Base-by-base conservation (phyloP, 2,329 filamentous ascomycete genomes). In the Fusarium buharicum region DNA sequence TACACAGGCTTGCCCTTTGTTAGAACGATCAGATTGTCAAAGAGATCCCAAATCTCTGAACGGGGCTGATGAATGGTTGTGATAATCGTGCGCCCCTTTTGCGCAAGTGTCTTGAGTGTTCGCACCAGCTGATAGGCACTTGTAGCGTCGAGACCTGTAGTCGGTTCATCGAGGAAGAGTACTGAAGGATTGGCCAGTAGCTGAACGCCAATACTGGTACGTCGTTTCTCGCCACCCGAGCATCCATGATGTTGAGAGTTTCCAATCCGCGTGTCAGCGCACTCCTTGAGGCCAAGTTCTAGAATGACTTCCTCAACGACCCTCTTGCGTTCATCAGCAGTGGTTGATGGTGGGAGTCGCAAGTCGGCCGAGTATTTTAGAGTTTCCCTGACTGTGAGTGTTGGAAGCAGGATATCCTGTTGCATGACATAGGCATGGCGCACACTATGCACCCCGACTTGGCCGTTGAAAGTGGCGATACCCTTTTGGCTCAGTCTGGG, bases 101-200 rank as follows among this genome's bases (percentile, higher is more conserved):
- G 79, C 0, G 90, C 88, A 3, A 93, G 78, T 8, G 77, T 79
- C 69, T 92, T 91, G 9, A 93, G 75, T 0, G 89, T 92, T 28
- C 86, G 81, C 1, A 93, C 81, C 0, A 93, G 82, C 64, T 92
- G 90, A 66, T 86, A 91, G 0, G 90, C 90, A 69, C 88, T 92
- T 2, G 89, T 91, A 0, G 90, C 89, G 75, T 93, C 90, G 8
- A 93, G 79, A 1, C 89, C 90, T 2, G 90, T 93, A 0, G 91
- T 93, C 0, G 90, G 90, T 68, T 93, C 91, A 68, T 94, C 91
- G 18, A 92, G 82, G 72, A 92, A 93, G 7, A 93, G 76, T 1
- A 93, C 83, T 6, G 89, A 91, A 2, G 91, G 90, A 70, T 93
- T 93, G 5, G 89, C 86, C n/a, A 93, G 78, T 52, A 93, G 80